These are phyloP conservation scores for Psilocybe sp. DNA, from an alignment of 768 basidiomycete species.

Conservation along the genomic window DNA sequence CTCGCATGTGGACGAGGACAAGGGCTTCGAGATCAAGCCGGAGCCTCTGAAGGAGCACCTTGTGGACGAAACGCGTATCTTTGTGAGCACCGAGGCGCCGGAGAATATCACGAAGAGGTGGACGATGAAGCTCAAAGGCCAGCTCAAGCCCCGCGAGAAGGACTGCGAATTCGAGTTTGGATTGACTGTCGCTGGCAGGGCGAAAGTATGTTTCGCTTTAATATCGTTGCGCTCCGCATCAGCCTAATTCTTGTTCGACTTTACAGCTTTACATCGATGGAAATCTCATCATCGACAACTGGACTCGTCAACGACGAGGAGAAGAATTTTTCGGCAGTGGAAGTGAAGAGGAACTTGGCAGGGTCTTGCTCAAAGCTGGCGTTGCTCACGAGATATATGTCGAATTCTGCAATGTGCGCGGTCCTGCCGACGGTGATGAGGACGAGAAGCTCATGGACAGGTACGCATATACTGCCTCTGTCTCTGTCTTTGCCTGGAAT, in stretches of 20 bases:
- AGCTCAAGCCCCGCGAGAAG: constrained; percentile 51
- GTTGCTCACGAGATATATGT: constrained; percentile 55
- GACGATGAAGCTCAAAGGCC: constrained; percentile 60
- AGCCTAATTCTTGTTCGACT: not conserved
- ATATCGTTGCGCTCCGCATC: not conserved
- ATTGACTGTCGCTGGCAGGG: constrained; percentile 62
- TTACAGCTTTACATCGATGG: constrained; percentile 64
- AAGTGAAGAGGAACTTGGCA: constrained; percentile 61
- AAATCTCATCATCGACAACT: constrained; percentile 76
- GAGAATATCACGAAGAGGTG: constrained; percentile 57
- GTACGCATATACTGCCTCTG: constrained; percentile 21
- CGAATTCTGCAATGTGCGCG: constrained; percentile 74
- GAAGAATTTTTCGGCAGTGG: constrained; percentile 67
- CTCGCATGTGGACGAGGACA: constrained; percentile 46
- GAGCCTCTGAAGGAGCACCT: constrained; percentile 40
- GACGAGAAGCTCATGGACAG: constrained; percentile 62
- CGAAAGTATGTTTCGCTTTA: constrained; percentile 51
- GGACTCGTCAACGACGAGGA: constrained; percentile 71
- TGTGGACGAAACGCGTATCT: constrained; percentile 62
- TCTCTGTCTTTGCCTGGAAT: constrained; percentile 1
- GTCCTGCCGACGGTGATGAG: constrained; percentile 68
- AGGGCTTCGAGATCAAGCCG: constrained; percentile 47
- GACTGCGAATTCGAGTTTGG: constrained; percentile 73
- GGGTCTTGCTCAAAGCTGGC: constrained; percentile 51
- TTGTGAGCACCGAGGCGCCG: constrained; percentile 56